phyloP scores from a whole-genome alignment of 306 rosid genomes.

The Gynostemma pentaphyllum region DNA sequence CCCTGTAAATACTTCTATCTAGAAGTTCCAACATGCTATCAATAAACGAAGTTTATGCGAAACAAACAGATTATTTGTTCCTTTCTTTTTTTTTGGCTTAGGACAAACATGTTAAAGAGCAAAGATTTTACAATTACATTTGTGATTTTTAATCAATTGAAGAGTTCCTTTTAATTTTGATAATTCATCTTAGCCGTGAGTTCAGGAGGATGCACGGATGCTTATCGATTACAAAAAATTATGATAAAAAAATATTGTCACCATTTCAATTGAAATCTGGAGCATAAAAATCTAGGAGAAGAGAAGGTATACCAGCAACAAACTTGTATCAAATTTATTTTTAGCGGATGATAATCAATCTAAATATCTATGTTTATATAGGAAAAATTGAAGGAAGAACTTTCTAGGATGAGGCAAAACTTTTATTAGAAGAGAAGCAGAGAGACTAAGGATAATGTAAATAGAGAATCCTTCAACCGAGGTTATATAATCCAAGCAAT shows the following conservation, averaged over 20 bases:
- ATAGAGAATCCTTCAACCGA: conserved; percentile 19
- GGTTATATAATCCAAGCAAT: no score
- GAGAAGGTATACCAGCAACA: conserved; percentile 30
- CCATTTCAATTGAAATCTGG: conserved; percentile 33
- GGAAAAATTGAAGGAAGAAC: conserved; percentile 38
- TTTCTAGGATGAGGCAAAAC: conserved; percentile 25
- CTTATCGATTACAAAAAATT: no score
- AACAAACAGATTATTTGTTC: no score
- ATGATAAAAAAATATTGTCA: conserved; percentile 22
- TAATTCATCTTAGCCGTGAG: no score
- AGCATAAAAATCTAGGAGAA: conserved; percentile 21
- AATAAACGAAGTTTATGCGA: background rate
- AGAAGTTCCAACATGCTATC: background rate
- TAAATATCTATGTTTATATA: conserved; percentile 7
- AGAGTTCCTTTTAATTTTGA: no score
- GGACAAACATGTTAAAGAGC: no score
- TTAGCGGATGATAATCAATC: background rate
- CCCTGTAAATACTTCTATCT: background rate
- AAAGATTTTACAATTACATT: no score
- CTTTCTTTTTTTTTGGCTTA: no score
- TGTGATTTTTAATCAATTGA: no score
- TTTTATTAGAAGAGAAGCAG: conserved; percentile 38
- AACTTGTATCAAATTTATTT: background rate
- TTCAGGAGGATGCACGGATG: no score
- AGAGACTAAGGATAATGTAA: conserved; percentile 25